These are phyloP conservation scores for Sporobolomyces phaffii DNA, from an alignment of 768 basidiomycete species.

Conservation along the genomic window DNA sequence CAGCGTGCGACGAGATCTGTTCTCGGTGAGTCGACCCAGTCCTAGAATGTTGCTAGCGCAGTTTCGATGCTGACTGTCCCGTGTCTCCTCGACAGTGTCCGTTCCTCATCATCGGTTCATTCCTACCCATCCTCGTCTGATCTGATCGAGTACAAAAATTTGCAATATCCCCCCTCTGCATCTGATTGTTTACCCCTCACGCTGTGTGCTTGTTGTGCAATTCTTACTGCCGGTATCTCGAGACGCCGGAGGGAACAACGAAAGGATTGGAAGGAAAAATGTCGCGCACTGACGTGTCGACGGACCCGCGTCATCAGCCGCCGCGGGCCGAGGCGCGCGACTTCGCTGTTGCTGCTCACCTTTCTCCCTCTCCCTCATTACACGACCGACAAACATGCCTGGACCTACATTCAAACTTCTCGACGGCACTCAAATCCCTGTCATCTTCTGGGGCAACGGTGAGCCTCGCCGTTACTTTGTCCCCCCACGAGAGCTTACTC, in stretches of 20 bases:
- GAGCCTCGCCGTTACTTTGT: constrained; percentile 14
- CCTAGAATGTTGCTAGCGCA: neutral
- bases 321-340: no score
- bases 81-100: constrained; percentile 9
- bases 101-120: constrained; percentile 28
- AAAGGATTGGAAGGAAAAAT: no score
- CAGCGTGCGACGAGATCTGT: constrained; percentile 85
- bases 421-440: constrained; percentile 45
- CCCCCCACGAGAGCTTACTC: no score
- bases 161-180: neutral
- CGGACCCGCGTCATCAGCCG: neutral
- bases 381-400: constrained; percentile 21
- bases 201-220: no score
- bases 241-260: no score
- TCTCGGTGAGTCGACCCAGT: constrained; percentile 44
- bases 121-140: constrained; percentile 28
- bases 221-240: no score
- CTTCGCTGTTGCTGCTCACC: no score
- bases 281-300: no score
- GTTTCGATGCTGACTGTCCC: neutral
- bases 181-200: no score
- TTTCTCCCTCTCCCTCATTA: neutral
- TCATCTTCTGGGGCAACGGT: constrained; percentile 44
- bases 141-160: neutral
- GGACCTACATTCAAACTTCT: constrained; percentile 40